Evolutionary conservation across 192 early-diverging fungal genomes (phyloP).

Genomic region (Podila clonocystis): DNA sequence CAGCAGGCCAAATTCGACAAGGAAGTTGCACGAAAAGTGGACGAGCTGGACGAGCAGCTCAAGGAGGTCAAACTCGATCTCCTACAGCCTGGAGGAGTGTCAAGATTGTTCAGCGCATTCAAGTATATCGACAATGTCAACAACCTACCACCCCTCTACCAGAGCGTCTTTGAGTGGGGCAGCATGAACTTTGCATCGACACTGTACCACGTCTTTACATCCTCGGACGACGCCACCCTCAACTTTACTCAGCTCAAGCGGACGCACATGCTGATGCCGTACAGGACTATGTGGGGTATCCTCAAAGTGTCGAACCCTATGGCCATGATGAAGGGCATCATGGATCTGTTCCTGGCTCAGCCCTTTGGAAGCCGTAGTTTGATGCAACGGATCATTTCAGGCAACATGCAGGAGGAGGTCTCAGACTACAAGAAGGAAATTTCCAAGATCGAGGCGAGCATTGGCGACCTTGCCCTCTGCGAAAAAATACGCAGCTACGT

Average conservation of each 20-base stretch:
- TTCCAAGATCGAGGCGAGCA: conserved; percentile 31
- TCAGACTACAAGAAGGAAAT: conserved; percentile 61
- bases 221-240: conserved; percentile 59
- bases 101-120: conserved; percentile 33
- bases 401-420: conserved; percentile 60
- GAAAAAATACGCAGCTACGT: conserved; percentile 61
- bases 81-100: conserved; percentile 45
- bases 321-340: conserved; percentile 61
- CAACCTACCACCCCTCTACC: conserved; percentile 53
- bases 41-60: conserved; percentile 58
- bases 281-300: conserved; percentile 57
- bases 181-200: conserved; percentile 67
- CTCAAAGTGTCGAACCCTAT: conserved; percentile 67
- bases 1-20: conserved; percentile 55
- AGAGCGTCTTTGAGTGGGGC: conserved; percentile 63
- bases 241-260: conserved; percentile 64
- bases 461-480: conserved; percentile 52
- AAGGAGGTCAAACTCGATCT: conserved; percentile 58
- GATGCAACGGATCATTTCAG: conserved; percentile 66
- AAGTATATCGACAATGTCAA: conserved; percentile 40
- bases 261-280: conserved; percentile 62
- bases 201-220: conserved; percentile 60
- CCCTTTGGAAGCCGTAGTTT: conserved; percentile 65
- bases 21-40: conserved; percentile 56
- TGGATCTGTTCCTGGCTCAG: conserved; percentile 68